Evolutionary conservation across 208 protist genomes (phyloP), one percentile per base, ranked within the genome.

Genomic region (Trypanosoma avium): DNA sequence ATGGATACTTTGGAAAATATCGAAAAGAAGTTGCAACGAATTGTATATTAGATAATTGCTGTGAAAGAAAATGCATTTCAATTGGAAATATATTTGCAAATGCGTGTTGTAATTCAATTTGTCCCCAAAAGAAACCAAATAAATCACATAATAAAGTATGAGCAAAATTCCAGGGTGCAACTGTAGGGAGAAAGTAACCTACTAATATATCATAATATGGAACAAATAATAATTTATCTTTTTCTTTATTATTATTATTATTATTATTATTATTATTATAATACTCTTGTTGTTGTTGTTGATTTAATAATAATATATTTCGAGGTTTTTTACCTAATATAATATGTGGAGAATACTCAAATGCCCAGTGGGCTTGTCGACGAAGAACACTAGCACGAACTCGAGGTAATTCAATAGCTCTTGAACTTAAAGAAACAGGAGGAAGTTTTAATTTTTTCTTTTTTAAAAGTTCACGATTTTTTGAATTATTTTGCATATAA

Each of bases 161-260:
- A 4, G 70, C 70, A 55, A 70, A 77, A 32, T 77, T 77, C 70
- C 70, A 77, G 17, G 70, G 70, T 15, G 70, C 64, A 8, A 73
- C 70, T 38, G 60, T 68, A 13, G 70, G 70, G 17, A 55, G 15
- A 62, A 68, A 77, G 55, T 70, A 70, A 1, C 30, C 55, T 30
- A 70, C 38, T n/a, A 61, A 21, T 15, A 43, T 54, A 55, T 65
- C 29, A 50, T 65, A 17, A 36, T 55, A 56, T 24, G 46, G 46
- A n/a, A 21, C n/a, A n/a, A n/a, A n/a, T n/a, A n/a, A n/a, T n/a
- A n/a, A n/a, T n/a, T n/a, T n/a, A n/a, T n/a, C n/a, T n/a, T n/a
- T n/a, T n/a, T n/a, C 59, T 17, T 43, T 21, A n/a, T 9, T 26
- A 6, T 52, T 24, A 30, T 27, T 17, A 0, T 64, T 10, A 5